phyloP scores from a whole-genome alignment of 768 basidiomycete species.

The Suillus decipiens region DNA sequence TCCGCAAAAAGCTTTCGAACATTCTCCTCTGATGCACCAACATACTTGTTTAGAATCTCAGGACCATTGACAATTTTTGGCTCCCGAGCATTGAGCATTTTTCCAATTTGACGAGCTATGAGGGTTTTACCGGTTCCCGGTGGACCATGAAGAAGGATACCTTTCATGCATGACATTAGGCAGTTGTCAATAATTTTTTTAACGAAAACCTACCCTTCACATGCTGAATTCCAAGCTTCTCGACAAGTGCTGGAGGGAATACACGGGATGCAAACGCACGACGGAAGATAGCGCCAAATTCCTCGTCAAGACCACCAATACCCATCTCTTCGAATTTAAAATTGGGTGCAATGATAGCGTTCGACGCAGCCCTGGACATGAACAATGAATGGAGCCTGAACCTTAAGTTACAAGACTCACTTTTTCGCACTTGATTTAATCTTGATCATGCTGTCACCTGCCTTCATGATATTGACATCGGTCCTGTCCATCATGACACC shows the following conservation, averaged over 20 bases:
- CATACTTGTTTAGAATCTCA: constrained; percentile 95
- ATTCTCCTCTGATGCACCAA: constrained; percentile 97
- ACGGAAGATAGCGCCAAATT: constrained; percentile 96
- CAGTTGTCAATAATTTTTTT: background rate
- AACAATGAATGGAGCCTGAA: constrained; percentile 7
- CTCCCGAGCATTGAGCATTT: constrained; percentile 97
- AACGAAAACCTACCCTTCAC: constrained; percentile 75
- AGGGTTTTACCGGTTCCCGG: constrained; percentile 99
- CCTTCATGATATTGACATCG: constrained; percentile 89
- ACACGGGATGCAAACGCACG: constrained; percentile 97
- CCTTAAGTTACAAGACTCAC: constrained; percentile 42
- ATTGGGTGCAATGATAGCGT: constrained; percentile 94
- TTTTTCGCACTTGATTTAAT: constrained; percentile 91
- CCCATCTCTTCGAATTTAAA: constrained; percentile 99
- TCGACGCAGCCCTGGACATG: constrained; percentile 71
- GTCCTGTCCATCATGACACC: constrained; percentile 90
- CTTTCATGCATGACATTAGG: constrained; percentile 37
- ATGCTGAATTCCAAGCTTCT: constrained; percentile 97
- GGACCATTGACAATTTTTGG: constrained; percentile 99
- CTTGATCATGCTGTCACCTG: constrained; percentile 77
- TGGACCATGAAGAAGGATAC: constrained; percentile 93
- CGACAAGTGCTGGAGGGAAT: constrained; percentile 96
- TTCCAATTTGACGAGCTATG: constrained; percentile 97
- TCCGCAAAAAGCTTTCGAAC: constrained; percentile 97
- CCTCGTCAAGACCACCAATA: constrained; percentile 94